Evolutionary conservation across 2,329 filamentous ascomycete species (phyloP).

Genomic region (Herpotrichia juniperi): DNA sequence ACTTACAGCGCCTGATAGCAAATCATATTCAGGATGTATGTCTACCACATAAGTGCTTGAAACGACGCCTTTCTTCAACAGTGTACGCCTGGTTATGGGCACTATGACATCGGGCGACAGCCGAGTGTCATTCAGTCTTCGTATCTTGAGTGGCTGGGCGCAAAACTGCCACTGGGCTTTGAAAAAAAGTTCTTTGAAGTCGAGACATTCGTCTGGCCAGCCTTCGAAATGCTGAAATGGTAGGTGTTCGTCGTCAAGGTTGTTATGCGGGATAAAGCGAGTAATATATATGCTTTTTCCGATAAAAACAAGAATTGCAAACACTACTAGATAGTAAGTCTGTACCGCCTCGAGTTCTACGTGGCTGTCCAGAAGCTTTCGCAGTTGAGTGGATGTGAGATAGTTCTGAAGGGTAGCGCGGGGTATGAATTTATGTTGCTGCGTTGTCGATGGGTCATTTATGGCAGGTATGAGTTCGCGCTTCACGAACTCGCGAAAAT

Average conservation of each 20-base stretch:
- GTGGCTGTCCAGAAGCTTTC: background rate
- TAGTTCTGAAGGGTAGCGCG: background rate
- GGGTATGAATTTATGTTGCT: background rate
- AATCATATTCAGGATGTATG: constrained; percentile 17
- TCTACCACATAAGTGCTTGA: constrained; percentile 13
- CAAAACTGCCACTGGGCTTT: constrained; percentile 23
- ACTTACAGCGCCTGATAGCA: constrained; percentile 3
- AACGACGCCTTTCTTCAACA: constrained; percentile 1
- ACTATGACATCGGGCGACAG: constrained; percentile 8
- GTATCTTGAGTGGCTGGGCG: background rate
- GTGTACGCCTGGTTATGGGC: constrained; percentile 6
- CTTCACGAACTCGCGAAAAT: background rate
- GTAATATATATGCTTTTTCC: constrained; percentile 10
- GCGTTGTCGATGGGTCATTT: background rate
- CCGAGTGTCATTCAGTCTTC: constrained; percentile 4
- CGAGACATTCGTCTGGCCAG: constrained; percentile 3
- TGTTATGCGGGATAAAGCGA: constrained; percentile 8
- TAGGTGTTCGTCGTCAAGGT: constrained; percentile 13
- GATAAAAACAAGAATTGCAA: constrained; percentile 19
- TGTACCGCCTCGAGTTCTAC: constrained; percentile 3
- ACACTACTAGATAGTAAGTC: constrained; percentile 13
- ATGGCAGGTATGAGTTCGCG: background rate
- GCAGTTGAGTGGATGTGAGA: background rate
- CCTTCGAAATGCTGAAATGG: constrained; percentile 12
- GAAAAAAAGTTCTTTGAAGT: constrained; percentile 17